Evolutionary conservation across 352 stramenopile species (phyloP).

Genomic region (Globisporangium solare): DNA sequence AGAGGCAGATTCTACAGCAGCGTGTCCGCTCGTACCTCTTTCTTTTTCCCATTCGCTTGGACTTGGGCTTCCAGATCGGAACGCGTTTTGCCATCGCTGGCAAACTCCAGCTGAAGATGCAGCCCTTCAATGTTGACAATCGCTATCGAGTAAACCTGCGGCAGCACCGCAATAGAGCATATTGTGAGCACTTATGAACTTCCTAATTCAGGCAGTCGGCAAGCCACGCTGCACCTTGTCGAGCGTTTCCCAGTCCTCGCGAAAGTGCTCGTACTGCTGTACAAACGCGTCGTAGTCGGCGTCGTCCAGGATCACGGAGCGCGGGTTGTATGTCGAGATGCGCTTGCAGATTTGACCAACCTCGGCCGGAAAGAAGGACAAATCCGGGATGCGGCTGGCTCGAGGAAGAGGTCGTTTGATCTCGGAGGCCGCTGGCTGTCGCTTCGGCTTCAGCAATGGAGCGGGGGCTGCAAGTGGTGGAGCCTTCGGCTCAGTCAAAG

Average conservation of each 20-base stretch:
- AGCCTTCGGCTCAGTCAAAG: too few species aligned
- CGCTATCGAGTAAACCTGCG: constrained; percentile 42
- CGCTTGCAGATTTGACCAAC: constrained; percentile 56
- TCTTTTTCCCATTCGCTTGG: constrained; percentile 21
- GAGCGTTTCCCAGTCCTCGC: constrained; percentile 55
- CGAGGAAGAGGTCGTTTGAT: constrained; percentile 26
- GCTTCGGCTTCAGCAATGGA: not conserved
- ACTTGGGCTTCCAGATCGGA: constrained; percentile 21
- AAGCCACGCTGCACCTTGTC: constrained; percentile 37
- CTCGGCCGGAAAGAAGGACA: constrained; percentile 43
- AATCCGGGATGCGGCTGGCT: constrained; percentile 31
- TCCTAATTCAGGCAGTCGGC: too few species aligned
- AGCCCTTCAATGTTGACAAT: constrained; percentile 46
- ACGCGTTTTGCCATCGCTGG: constrained; percentile 5
- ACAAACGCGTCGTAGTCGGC: constrained; percentile 53
- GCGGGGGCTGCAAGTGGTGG: not conserved
- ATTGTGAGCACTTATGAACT: not conserved
- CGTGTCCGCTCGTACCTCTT: constrained; percentile 21
- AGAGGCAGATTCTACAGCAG: too few species aligned
- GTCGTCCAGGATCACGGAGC: constrained; percentile 59
- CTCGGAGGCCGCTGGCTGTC: not conserved
- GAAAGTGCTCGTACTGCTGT: constrained; percentile 42
- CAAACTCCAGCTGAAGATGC: constrained; percentile 32
- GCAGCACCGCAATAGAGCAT: not conserved
- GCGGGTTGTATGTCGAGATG: constrained; percentile 35